Evolutionary conservation across 2,329 filamentous ascomycete species (phyloP).

Genomic region (Neopestalotiopsis sp.): DNA sequence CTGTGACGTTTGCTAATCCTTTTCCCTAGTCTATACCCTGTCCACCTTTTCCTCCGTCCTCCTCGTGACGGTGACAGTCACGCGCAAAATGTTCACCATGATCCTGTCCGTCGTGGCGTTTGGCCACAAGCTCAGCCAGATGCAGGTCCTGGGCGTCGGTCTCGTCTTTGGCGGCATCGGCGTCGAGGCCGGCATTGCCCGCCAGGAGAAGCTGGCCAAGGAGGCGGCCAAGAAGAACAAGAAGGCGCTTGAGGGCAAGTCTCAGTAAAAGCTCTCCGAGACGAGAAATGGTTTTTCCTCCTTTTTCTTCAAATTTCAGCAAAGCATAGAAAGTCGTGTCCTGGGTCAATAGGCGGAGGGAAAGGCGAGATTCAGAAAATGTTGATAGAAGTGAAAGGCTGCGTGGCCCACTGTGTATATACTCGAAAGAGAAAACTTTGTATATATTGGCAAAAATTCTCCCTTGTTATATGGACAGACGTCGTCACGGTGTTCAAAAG

Average conservation of each 20-base stretch:
- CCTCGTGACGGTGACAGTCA: slow-evolving; percentile 95
- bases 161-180: slow-evolving; percentile 96
- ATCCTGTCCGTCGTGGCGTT: slow-evolving; percentile 94
- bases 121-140: slow-evolving; percentile 82
- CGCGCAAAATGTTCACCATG: slow-evolving; percentile 99
- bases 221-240: slow-evolving; percentile 67
- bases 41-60: slow-evolving; percentile 90
- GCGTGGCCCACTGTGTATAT: not conserved
- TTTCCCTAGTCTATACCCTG: slow-evolving; percentile 77
- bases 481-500: not conserved
- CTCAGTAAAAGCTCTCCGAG: not conserved
- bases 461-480: not conserved
- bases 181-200: slow-evolving; percentile 82
- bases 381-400: not conserved
- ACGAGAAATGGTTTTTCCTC: too few species aligned
- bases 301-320: too few species aligned
- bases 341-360: not conserved
- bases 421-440: not conserved
- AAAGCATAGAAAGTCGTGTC: too few species aligned
- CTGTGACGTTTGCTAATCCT: slow-evolving; percentile 2
- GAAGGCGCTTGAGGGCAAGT: slow-evolving; percentile 38
- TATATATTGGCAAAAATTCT: not conserved
- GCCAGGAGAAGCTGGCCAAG: slow-evolving; percentile 84
- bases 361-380: not conserved
- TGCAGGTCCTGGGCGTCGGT: slow-evolving; percentile 92